A percentile compares a stretch with the other conserved stretches of the same genome.
Evolutionary conservation across 2,329 filamentous ascomycete genomes (phyloP).

Genomic region (Aspergillus sp.): DNA sequence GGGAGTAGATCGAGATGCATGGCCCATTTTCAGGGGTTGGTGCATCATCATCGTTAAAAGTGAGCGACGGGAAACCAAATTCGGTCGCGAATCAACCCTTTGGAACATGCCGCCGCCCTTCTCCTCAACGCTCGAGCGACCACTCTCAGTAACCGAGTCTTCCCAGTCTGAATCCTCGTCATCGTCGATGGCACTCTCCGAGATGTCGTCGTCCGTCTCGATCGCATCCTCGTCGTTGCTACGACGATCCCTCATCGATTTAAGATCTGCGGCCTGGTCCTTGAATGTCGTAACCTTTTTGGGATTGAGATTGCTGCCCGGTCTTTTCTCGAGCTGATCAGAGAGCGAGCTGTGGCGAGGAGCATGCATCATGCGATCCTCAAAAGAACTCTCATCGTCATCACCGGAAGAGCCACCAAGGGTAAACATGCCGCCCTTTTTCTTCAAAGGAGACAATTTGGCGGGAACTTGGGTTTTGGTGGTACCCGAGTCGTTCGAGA

Average conservation of each 20-base stretch:
- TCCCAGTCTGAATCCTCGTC: slow-evolving; percentile 64
- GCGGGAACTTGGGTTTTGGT: slow-evolving; percentile 64
- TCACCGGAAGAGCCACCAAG: slow-evolving; percentile 85
- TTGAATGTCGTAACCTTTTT: slow-evolving; percentile 77
- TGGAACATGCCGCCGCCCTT: slow-evolving; percentile 69
- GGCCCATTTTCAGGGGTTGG: slow-evolving; percentile 71
- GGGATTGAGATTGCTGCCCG: slow-evolving; percentile 34
- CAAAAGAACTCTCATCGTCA: slow-evolving; percentile 75
- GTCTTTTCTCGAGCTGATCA: slow-evolving; percentile 51
- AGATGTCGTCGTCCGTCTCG: slow-evolving; percentile 66
- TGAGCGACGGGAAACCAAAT: slow-evolving; percentile 81
- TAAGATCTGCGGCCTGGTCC: slow-evolving; percentile 70
- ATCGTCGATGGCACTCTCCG: slow-evolving; percentile 80
- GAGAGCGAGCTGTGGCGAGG: slow-evolving; percentile 56
- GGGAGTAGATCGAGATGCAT: slow-evolving; percentile 51
- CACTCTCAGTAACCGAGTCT: slow-evolving; percentile 75
- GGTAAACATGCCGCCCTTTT: slow-evolving; percentile 65
- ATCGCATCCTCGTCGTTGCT: slow-evolving; percentile 57
- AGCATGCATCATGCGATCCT: slow-evolving; percentile 57
- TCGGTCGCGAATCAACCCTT: slow-evolving; percentile 82
- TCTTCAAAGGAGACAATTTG: slow-evolving; percentile 56
- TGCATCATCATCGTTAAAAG: slow-evolving; percentile 88
- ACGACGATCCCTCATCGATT: slow-evolving; percentile 58
- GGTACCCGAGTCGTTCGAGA: slow-evolving; percentile 51
- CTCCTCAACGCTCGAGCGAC: slow-evolving; percentile 78